Evolutionary conservation across 164 flowering plant genomes (phyloP).

Genomic region (Cinnamomum micranthum): DNA sequence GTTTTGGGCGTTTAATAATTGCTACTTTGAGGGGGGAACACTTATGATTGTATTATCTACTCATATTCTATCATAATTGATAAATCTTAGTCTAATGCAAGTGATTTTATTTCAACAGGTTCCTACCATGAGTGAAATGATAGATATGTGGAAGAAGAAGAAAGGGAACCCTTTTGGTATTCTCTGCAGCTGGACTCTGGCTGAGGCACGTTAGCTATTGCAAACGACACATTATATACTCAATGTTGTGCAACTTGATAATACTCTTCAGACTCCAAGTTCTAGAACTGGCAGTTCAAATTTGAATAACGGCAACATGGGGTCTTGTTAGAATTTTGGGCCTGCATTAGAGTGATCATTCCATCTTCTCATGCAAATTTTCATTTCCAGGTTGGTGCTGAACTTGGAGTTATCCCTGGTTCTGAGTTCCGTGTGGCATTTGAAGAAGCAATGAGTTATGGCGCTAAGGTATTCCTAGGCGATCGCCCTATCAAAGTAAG

Average conservation of each 20-base stretch:
- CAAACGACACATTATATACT: not conserved
- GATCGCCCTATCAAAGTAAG: slow-evolving; percentile 90
- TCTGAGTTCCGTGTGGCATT: slow-evolving; percentile 92
- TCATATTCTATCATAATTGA: not conserved
- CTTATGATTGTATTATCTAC: not conserved
- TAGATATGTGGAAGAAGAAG: slow-evolving; percentile 77
- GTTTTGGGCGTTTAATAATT: too few species aligned
- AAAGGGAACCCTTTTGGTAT: slow-evolving; percentile 69
- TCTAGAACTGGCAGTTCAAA: not conserved
- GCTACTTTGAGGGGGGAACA: not conserved
- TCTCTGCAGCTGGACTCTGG: slow-evolving; percentile 89
- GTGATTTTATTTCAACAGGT: slow-evolving; percentile 42
- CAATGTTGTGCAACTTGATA: not conserved
- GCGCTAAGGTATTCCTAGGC: slow-evolving; percentile 90
- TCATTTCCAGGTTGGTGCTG: slow-evolving; percentile 58
- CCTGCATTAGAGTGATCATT: not conserved
- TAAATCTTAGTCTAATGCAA: not conserved
- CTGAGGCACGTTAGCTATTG: slow-evolving; percentile 54
- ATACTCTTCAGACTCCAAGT: slow-evolving; percentile 1
- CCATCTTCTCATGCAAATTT: not conserved
- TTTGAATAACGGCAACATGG: not conserved
- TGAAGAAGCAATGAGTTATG: slow-evolving; percentile 88
- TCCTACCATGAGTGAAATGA: slow-evolving; percentile 81
- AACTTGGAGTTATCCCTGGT: slow-evolving; percentile 91
- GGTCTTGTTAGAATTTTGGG: not conserved